Evolutionary conservation across 305 asterid species (phyloP), one percentile per base, ranked within the genome.

Genomic region (Fraxinus nigra): DNA sequence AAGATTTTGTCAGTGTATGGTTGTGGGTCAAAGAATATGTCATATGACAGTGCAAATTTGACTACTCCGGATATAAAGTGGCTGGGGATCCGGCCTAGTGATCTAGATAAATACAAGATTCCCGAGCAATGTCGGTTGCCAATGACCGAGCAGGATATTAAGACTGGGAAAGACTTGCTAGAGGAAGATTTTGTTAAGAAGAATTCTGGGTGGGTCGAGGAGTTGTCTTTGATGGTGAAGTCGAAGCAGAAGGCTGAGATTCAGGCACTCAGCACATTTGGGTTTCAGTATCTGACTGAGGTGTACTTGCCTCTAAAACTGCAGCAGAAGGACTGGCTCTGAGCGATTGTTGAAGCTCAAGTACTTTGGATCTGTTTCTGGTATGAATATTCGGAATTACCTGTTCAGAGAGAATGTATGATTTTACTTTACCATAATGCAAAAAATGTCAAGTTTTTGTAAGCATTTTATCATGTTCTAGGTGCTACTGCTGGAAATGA

Each of bases 151-250:
- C 87, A 84, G 88, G 98, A 95, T 91, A 92, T 95, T 28, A 93
- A 95, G 92, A 91, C 98, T 0, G 98, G 98, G 82, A 91, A 88
- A 85, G 98, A 95, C 87, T 51, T 95, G 90, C 81, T 95, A 92
- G 97, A 92, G 86, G 98, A 93, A 88, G 98, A 95, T 84, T 95
- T 95, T 43, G 98, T 93, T 91, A 95, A 95, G 94, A 95, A 93
- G 91, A 95, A 95, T 83, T 91, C 93, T 0, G 97, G 94, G 3
- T 95, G 98, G 98, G 98, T 93, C 35, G 97, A 93, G 84, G 98
- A 95, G 89, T 84, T 95, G 89, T 92, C 90, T 85, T 43, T 95
- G 83, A 95, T 95, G 98, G 98, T 95, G 84, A 95, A 93, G 84
- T 87, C 93, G 26, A 95, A 90, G 92, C 97, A 93, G 91, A 95